Conservation (phyloP, 192 early-diverging fungal genomes). For the Gaertneriomyces sp. region DNA sequence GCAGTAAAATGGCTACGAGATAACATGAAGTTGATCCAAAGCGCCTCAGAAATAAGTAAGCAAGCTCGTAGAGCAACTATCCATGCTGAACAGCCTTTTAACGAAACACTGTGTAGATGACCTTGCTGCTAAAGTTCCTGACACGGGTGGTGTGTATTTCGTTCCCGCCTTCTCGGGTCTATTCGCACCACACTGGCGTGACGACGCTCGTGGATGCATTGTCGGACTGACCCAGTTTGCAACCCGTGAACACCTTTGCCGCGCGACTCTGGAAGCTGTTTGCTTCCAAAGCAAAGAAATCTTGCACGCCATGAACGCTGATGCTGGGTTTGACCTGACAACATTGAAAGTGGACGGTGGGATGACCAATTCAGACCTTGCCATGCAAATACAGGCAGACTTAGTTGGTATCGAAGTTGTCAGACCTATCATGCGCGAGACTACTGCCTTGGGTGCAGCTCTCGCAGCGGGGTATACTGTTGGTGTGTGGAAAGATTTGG, state of each 20-base stretch:
- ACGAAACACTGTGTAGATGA: conserved; percentile 25
- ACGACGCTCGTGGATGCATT: conserved; percentile 81
- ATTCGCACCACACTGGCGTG: conserved; percentile 92
- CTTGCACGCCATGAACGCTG: conserved; percentile 84
- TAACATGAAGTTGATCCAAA: conserved; percentile 75
- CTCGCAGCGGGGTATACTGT: conserved; percentile 80
- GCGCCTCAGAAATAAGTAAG: conserved; percentile 65
- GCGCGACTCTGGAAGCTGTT: conserved; percentile 85
- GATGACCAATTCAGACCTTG: conserved; percentile 80
- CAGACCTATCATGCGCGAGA: conserved; percentile 84
- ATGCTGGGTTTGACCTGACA: conserved; percentile 63
- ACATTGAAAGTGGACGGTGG: conserved; percentile 93
- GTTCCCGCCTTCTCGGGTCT: conserved; percentile 91
- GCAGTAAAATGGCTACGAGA: conserved; percentile 89
- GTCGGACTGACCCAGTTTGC: conserved; percentile 87
- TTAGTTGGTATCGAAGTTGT: conserved; percentile 71
- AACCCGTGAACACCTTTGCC: conserved; percentile 76
- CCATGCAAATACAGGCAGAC: conserved; percentile 92
- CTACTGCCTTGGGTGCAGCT: conserved; percentile 87
- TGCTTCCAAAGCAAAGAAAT: conserved; percentile 85
- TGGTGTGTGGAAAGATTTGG: conserved; percentile 59
- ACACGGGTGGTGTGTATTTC: conserved; percentile 91
- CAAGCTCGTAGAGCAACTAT: neutral
- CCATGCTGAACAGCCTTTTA: neutral
- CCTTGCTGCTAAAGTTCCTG: conserved; percentile 62